Evolutionary conservation across 2,329 filamentous ascomycete species (phyloP).

Genomic region (Xylaria digitata): DNA sequence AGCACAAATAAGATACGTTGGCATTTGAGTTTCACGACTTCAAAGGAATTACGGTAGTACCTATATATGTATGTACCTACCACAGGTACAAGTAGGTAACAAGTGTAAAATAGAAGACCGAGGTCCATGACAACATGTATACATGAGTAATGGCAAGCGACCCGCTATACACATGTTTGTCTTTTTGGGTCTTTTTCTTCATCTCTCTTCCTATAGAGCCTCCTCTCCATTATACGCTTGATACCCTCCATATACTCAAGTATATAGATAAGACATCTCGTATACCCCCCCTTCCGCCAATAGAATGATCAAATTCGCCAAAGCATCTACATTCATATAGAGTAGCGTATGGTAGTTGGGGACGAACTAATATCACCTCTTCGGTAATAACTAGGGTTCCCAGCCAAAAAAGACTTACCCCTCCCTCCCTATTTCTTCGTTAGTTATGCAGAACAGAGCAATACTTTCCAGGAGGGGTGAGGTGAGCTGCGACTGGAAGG

Average conservation of each 20-base stretch:
- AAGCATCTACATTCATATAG: neutral
- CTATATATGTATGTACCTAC: no score
- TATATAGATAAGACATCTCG: conserved; percentile 3
- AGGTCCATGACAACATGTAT: neutral
- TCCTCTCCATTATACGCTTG: conserved; percentile 8
- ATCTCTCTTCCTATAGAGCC: neutral
- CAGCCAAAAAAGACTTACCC: neutral
- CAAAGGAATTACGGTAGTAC: neutral
- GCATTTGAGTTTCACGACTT: conserved; percentile 18
- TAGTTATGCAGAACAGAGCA: neutral
- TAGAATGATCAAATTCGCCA: neutral
- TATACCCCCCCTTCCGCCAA: neutral
- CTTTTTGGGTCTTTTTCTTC: neutral
- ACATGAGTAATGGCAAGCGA: conserved; percentile 17
- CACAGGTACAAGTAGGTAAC: no score
- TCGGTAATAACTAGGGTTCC: conserved; percentile 12
- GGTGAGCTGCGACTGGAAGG: neutral
- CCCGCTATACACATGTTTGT: conserved; percentile 19
- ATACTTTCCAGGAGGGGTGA: neutral
- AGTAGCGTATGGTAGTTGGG: neutral
- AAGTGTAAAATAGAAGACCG: neutral
- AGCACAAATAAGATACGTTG: conserved; percentile 18
- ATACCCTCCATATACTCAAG: neutral
- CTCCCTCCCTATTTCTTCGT: neutral
- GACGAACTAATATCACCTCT: conserved; percentile 6